Evolutionary conservation across 176 grass and related monocot species (phyloP), one percentile per base, ranked within the genome.

Genomic region (Areca catechu): DNA sequence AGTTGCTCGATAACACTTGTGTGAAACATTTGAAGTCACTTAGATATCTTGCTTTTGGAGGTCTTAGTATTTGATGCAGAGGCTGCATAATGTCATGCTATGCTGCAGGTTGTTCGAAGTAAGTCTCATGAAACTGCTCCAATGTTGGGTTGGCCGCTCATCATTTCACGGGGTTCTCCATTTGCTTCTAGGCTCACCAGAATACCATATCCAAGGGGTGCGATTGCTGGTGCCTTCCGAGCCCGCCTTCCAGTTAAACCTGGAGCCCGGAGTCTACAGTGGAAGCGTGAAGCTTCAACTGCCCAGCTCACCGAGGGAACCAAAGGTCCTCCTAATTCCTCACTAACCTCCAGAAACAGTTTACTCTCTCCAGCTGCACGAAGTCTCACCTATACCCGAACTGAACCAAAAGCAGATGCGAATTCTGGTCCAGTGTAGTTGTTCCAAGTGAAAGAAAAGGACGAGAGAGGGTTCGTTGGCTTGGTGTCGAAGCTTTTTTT

Each of bases 181-280:
- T 88, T 82, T 20, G 62, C 72, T 62, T 48, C 70, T 61, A 88
- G 78, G 37, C 80, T 84, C 16, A 48, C 71, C 50, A 85, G 85
- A 25, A 85, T 78, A 21, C 57, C 80, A 69, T 89, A 82, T 56
- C 77, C 85, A 54, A 79, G 85, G 73, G 62, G 78, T 69, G 63
- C 74, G 50, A 62, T 78, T 60, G 70, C 76, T 43, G 61, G 85
- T 22, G 77, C 58, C 19, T 80, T 76, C 15, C 81, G 80, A 49
- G 85, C 76, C 17, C 85, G 76, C 59, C 63, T 65, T 61, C 70
- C 70, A 0, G 78, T 95, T 52, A 89, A 78, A 78, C 56, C 79
- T 20, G 90, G 90, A 25, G 85, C 90, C 65, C 73, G 90, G 82
- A 95, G 90, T 62, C 80, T 95, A 66, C 90, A 95, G 34, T 95